phyloP scores from a whole-genome alignment of 805 yeast genomes.

The Metschnikowia arizonensis region DNA sequence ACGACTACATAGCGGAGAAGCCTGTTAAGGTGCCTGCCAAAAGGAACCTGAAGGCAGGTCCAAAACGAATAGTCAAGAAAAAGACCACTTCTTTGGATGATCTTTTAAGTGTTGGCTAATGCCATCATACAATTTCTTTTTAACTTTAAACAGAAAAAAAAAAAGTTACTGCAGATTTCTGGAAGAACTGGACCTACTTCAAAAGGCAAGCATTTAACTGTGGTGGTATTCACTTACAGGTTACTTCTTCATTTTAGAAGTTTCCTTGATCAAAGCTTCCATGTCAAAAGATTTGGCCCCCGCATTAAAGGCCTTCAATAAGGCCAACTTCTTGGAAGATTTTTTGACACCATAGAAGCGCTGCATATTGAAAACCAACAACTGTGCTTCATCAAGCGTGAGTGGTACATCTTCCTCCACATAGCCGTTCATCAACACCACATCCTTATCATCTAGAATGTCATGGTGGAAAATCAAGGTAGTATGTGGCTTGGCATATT shows the following conservation, averaged over 20 bases:
- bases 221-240: too few relatives aligned
- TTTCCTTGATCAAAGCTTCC: constrained; percentile 63
- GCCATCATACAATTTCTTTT: too few relatives aligned
- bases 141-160: too few relatives aligned
- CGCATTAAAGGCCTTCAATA: constrained; percentile 63
- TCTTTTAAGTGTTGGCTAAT: constrained; percentile 14
- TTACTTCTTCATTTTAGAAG: constrained; percentile 50
- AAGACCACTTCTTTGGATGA: constrained; percentile 10
- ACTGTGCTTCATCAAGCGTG: constrained; percentile 70
- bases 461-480: constrained; percentile 86
- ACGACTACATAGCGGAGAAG: neutral
- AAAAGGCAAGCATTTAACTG: too few relatives aligned
- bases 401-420: constrained; percentile 70
- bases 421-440: constrained; percentile 82
- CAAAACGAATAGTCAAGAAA: constrained; percentile 6
- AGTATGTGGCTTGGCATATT: constrained; percentile 93
- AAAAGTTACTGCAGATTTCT: too few relatives aligned
- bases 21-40: constrained; percentile 1
- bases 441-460: constrained; percentile 50
- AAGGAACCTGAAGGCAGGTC: neutral
- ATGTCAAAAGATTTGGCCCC: constrained; percentile 67
- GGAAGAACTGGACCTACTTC: too few relatives aligned
- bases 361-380: constrained; percentile 70
- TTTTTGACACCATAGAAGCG: constrained; percentile 73
- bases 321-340: constrained; percentile 45